Evolutionary conservation across 1,139 yeast species (phyloP).

Genomic region (Kurtzmaniella quercitrusa): DNA sequence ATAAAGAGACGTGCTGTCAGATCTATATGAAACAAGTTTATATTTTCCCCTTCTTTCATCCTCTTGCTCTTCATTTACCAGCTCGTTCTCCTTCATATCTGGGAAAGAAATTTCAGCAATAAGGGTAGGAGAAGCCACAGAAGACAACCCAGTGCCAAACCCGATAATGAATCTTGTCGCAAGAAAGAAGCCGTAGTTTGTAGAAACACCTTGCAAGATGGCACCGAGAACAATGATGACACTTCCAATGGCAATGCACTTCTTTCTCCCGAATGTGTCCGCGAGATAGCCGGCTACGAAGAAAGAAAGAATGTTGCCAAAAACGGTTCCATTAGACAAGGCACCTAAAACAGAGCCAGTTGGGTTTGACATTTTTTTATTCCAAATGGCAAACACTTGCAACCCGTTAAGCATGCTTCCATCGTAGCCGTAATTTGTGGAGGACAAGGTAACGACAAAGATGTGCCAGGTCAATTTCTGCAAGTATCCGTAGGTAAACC

Average conservation of each 20-base stretch:
- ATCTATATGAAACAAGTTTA: conserved; percentile 34
- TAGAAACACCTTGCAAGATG: conserved; percentile 39
- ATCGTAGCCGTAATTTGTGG: conserved; percentile 50
- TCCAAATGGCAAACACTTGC: conserved; percentile 39
- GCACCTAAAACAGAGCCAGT: conserved; percentile 43
- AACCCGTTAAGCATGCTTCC: conserved; percentile 50
- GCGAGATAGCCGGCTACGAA: conserved; percentile 19
- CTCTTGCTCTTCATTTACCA: neutral
- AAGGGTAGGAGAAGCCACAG: conserved; percentile 37
- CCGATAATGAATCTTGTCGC: conserved; percentile 38
- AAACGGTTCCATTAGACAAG: conserved; percentile 29
- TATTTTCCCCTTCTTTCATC: neutral
- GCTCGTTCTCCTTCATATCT: neutral
- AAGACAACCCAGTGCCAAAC: conserved; percentile 33
- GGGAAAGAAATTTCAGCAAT: conserved; percentile 44
- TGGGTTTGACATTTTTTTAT: conserved; percentile 33
- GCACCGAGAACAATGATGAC: conserved; percentile 30
- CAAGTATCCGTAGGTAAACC: conserved; percentile 29
- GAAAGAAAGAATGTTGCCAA: conserved; percentile 19
- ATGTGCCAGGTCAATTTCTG: conserved; percentile 30
- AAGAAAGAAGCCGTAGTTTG: conserved; percentile 35
- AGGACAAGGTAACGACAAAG: conserved; percentile 37
- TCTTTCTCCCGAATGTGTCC: conserved; percentile 33
- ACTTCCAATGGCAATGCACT: conserved; percentile 24
- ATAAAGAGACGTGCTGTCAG: conserved; percentile 39